Percentiles rank a stretch among this genome's conserved stretches.
Conservation (phyloP, 371 early-diverging fungal genomes). For the Mycotypha africana region DNA sequence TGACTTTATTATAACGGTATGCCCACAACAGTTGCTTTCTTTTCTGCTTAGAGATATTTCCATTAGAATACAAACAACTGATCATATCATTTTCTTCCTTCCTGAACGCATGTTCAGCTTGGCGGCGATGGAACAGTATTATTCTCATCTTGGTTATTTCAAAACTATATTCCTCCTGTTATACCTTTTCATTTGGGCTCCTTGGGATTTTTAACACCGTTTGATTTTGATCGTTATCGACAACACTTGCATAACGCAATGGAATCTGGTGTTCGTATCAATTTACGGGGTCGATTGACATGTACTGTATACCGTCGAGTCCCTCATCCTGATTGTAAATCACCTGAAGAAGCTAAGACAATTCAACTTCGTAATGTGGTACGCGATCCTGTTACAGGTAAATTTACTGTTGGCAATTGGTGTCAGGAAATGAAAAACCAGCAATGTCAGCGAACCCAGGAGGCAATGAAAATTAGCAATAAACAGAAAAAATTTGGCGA, state of each 20-base stretch:
- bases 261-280: slow-evolving; percentile 74
- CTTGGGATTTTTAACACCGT: slow-evolving; percentile 90
- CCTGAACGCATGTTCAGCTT: slow-evolving; percentile 52
- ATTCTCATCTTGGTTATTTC: slow-evolving; percentile 90
- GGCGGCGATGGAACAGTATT: slow-evolving; percentile 91
- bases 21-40: too few species aligned
- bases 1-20: slow-evolving; percentile 77
- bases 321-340: slow-evolving; percentile 24
- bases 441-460: slow-evolving; percentile 1
- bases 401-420: slow-evolving; percentile 41
- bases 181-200: slow-evolving; percentile 89
- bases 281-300: slow-evolving; percentile 83
- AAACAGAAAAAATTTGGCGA: slow-evolving; percentile 42
- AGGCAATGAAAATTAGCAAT: not conserved
- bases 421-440: slow-evolving; percentile 15
- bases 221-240: slow-evolving; percentile 65
- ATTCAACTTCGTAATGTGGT: slow-evolving; percentile 33
- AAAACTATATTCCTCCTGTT: slow-evolving; percentile 83
- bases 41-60: too few species aligned
- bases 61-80: too few species aligned
- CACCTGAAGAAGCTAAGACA: slow-evolving; percentile 8
- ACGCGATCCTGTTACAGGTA: slow-evolving; percentile 41
- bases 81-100: not conserved
- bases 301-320: slow-evolving; percentile 75
- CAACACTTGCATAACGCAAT: slow-evolving; percentile 56